Evolutionary conservation across 257 asterid species (phyloP).

Genomic region (Salvia hispanica): DNA sequence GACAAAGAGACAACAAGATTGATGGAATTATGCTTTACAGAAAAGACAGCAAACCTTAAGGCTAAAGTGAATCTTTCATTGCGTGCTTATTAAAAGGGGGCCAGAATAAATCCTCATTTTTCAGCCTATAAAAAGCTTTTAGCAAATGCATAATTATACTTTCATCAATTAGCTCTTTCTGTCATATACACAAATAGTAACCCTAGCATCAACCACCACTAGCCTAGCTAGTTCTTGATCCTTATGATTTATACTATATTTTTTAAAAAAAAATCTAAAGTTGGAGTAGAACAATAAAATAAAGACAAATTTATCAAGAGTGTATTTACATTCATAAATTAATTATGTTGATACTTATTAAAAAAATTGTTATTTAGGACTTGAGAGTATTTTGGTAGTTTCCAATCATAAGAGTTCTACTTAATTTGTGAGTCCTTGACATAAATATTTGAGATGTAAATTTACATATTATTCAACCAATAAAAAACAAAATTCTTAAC

Average conservation of each 20-base stretch:
- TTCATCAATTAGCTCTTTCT: conserved; percentile 35
- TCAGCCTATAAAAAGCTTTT: conserved; percentile 19
- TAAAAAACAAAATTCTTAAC: no score
- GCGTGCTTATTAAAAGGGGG: conserved; percentile 27
- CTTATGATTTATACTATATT: background rate
- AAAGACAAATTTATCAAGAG: no score
- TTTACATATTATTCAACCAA: no score
- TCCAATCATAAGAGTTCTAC: no score
- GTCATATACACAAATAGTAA: conserved; percentile 37
- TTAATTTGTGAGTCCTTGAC: no score
- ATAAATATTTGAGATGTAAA: no score
- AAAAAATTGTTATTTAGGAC: no score
- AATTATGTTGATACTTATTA: no score
- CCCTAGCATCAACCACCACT: conserved; percentile 1
- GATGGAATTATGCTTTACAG: conserved; percentile 16
- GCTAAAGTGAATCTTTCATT: conserved; percentile 21
- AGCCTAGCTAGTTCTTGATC: background rate
- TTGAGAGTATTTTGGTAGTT: no score
- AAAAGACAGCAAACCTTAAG: conserved; percentile 34
- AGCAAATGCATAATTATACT: conserved; percentile 39
- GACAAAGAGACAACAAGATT: conserved; percentile 8
- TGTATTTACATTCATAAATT: no score
- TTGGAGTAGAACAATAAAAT: no score
- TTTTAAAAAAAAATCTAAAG: no score
- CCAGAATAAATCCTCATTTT: conserved; percentile 21